Evolutionary conservation across 148 eudicot species (phyloP), one percentile per base, ranked within the genome.

Genomic region (Vaccinium myrtillus): DNA sequence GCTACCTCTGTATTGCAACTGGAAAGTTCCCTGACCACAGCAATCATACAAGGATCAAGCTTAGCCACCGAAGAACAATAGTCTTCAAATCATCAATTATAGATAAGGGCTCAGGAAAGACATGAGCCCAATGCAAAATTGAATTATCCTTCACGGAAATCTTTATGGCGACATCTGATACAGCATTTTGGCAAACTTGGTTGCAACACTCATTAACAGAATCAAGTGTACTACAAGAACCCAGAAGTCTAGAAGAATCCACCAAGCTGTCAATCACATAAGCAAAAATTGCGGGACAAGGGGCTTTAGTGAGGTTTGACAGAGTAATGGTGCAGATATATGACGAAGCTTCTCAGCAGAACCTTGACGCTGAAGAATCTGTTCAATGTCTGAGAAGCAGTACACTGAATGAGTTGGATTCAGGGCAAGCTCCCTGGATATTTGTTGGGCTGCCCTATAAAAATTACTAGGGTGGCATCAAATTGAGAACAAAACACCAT

Each of bases 401-500:
- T 83, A 61, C 32, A 63, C 51, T 50, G 89, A 88, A 6, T 76
- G 86, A 36, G 87, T 81, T 4, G 3, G 58, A 81, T 83, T 87
- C 67, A 87, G 80, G 18, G 86, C 80, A 77, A 89, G 88, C 18
- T 61, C 75, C 61, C 81, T 36, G 1, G 85, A 54, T 61, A 43
- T 73, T 73, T 58, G 76, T 87, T 81, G 56, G 81, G 84, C 15
- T 83, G 85, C n/a, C 89, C 91, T 19, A 87, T 79, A 49, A 89
- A 86, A 65, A 87, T 85, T 10, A 27, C 82, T 25, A 89, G n/a
- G 4, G 82, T 77, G 85, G 85, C 89, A 43, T 77, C 56, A 32
- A 85, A 67, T 63, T 89, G 91, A 83, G 91, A 89, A 75, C 91
- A 87, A 61, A 89, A 87, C 21, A 84, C 86, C 27, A 82, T 88